phyloP scores from a whole-genome alignment of 352 stramenopile species.

The Pythium rishiriense region DNA sequence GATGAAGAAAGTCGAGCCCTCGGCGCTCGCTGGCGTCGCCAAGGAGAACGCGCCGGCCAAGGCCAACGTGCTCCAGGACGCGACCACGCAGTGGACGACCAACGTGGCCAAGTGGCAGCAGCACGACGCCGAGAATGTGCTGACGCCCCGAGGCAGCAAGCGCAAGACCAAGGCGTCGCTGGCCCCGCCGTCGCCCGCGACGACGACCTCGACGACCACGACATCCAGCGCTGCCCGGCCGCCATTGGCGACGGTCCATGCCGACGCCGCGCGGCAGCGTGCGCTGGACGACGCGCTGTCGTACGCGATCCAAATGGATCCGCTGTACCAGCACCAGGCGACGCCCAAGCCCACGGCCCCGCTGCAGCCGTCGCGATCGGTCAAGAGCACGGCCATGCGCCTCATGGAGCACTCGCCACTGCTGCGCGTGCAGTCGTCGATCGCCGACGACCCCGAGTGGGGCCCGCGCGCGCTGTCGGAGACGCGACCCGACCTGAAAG shows the following conservation, averaged over 20 bases:
- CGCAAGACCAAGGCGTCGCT: slow-evolving; percentile 17
- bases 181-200: neutral
- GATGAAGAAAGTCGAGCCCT: slow-evolving; percentile 23
- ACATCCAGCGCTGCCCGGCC: neutral
- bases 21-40: neutral
- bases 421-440: slow-evolving; percentile 33
- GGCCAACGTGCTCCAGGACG: neutral
- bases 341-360: neutral
- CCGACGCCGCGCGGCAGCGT: neutral
- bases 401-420: slow-evolving; percentile 40
- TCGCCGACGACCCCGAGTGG: slow-evolving; percentile 35
- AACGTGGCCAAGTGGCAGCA: slow-evolving; percentile 46
- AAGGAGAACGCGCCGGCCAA: slow-evolving; percentile 13
- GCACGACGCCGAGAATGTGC: slow-evolving; percentile 26
- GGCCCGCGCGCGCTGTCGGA: slow-evolving; percentile 24
- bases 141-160: slow-evolving; percentile 36
- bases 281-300: neutral
- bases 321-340: neutral
- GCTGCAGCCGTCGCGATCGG: slow-evolving; percentile 8
- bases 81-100: slow-evolving; percentile 35
- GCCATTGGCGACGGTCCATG: too few species aligned
- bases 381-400: slow-evolving; percentile 28
- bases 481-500: slow-evolving; percentile 22
- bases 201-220: neutral
- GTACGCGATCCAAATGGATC: slow-evolving; percentile 18